Base-by-base conservation (phyloP, 2,329 filamentous ascomycete genomes). In the Penicillium concentricum region DNA sequence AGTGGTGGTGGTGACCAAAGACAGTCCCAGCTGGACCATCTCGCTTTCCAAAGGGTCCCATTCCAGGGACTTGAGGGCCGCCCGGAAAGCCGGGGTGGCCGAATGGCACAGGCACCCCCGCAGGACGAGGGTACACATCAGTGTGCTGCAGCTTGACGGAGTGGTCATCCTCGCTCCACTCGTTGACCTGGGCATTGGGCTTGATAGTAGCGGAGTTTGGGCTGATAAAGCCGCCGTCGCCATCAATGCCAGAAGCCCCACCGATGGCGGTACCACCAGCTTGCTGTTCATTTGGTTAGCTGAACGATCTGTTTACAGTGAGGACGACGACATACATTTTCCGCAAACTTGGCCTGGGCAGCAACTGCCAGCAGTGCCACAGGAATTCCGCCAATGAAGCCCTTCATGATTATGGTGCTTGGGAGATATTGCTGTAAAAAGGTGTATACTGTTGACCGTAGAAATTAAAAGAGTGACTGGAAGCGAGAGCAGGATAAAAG, bases 361-460 rank as follows among this genome's bases (percentile, higher is more conserved):
- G 69, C 66, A 15, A 69, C 68, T 46, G 67, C 72, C 51, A 75
- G 59, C 18, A 74, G 60, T 45, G 73, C 73, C 18, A 75, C 58
- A 5, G 73, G 70, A 43, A 75, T 69, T 49, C 71, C 72, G 43
- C 63, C 68, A 30, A 69, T 63, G 44, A 74, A 65, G 44, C 67
- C 69, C 68, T 75, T 75, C 73, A 75, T 75, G 15, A 51, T 67
- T 61, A 34, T 44, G 45, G 24, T 53, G 26, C 41, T 59, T 45
- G 44, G 43, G 38, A 26, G 41, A 38, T 51, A 54, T 58, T 59
- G 58, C 48, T 63, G 47, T 28, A 48, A 20, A 57, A 51, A 22
- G 32, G 45, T 39, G 16, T 46, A 52, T 47, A 16, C 24, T 51
- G 22, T 37, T 28, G 49, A 48, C 44, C 32, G 38, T 43, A 26